phyloP scores from a whole-genome alignment of 2,329 filamentous ascomycete genomes.

The Aspergillus pseudoglaucus region DNA sequence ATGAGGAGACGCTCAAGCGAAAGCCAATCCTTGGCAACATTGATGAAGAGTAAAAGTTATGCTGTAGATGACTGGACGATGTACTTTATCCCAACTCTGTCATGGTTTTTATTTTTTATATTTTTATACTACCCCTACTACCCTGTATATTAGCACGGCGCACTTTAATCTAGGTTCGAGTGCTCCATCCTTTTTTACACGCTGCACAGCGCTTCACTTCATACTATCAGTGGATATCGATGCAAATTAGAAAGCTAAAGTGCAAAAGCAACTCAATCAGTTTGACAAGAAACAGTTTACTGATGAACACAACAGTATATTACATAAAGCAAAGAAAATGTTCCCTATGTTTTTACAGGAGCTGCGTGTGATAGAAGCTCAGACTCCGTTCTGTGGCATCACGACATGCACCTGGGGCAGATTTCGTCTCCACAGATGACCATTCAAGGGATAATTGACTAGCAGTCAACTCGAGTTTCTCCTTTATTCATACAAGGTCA shows the following conservation, averaged over 20 bases:
- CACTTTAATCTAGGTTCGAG: too few relatives aligned
- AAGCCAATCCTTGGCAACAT: conserved; percentile 38
- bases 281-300: conserved; percentile 11
- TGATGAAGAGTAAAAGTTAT: conserved; percentile 25
- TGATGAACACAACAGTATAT: conserved; percentile 11
- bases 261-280: conserved; percentile 10
- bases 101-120: too few relatives aligned
- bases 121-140: not conserved
- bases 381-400: conserved; percentile 10
- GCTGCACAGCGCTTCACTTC: too few relatives aligned
- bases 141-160: not conserved
- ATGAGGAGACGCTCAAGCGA: conserved; percentile 30
- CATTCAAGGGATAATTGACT: conserved; percentile 21
- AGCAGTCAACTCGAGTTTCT: conserved; percentile 14
- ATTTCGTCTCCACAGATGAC: conserved; percentile 14
- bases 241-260: not conserved
- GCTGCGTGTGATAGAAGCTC: conserved; percentile 8
- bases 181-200: too few relatives aligned
- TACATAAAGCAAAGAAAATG: conserved; percentile 8
- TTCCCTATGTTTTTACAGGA: conserved; percentile 13
- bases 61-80: not conserved
- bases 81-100: too few relatives aligned
- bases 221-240: not conserved
- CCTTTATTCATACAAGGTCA: conserved; percentile 19
- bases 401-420: conserved; percentile 15